Conservation (phyloP, 805 yeast species). For the Saccharomyces paradoxus region DNA sequence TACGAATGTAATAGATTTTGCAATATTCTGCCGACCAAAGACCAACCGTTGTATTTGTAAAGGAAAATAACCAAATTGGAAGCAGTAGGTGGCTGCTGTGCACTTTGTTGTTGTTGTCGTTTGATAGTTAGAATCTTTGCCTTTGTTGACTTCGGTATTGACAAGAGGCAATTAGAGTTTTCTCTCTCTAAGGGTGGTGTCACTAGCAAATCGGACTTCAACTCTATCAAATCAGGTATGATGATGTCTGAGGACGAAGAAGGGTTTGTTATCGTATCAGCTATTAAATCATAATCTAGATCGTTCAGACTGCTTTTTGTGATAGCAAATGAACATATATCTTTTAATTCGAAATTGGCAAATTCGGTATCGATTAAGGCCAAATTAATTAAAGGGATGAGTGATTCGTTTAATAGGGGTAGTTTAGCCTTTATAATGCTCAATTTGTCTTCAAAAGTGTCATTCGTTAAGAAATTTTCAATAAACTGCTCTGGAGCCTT, state of each 20-base stretch:
- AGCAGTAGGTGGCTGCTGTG: slow-evolving; percentile 4
- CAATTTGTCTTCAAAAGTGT: slow-evolving; percentile 29
- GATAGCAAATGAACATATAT: slow-evolving; percentile 52
- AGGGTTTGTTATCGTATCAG: slow-evolving; percentile 18
- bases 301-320: slow-evolving; percentile 35
- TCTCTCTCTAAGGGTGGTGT: slow-evolving; percentile 51
- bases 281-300: slow-evolving; percentile 35
- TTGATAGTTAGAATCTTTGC: slow-evolving; percentile 48
- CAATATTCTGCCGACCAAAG: slow-evolving; percentile 67
- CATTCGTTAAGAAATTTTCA: slow-evolving; percentile 33
- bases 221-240: slow-evolving; percentile 37
- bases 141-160: slow-evolving; percentile 48
- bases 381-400: slow-evolving; percentile 53
- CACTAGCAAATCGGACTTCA: slow-evolving; percentile 41
- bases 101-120: slow-evolving; percentile 29
- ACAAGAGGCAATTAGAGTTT: slow-evolving; percentile 33
- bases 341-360: slow-evolving; percentile 55
- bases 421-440: slow-evolving; percentile 59
- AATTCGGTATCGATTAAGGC: slow-evolving; percentile 56
- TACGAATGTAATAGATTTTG: slow-evolving; percentile 43
- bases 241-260: slow-evolving; percentile 17
- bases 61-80: slow-evolving; percentile 52
- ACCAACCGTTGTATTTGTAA: slow-evolving; percentile 79
- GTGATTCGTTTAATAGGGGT: slow-evolving; percentile 46
- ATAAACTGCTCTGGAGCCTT: slow-evolving; percentile 32